phyloP scores from a whole-genome alignment of 208 protist species.

The Crithidia bombi region DNA sequence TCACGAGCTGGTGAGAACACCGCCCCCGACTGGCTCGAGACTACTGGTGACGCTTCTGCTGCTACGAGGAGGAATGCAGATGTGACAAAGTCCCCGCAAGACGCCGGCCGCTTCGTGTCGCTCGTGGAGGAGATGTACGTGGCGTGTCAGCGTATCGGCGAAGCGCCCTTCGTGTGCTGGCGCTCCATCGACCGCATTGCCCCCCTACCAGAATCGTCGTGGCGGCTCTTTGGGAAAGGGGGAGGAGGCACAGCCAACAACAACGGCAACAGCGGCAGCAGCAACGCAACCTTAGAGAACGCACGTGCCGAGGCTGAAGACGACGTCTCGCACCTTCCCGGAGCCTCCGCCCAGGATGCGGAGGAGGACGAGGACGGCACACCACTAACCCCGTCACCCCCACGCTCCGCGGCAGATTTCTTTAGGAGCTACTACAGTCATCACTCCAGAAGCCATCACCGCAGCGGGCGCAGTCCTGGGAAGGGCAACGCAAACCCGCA shows the following conservation, averaged over 20 bases:
- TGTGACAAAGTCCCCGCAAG: neutral
- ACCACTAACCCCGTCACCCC: too few species aligned
- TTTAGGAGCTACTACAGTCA: neutral
- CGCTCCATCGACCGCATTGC: slow-evolving; percentile 32
- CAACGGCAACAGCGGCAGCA: neutral
- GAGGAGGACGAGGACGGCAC: too few species aligned
- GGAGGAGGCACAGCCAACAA: neutral
- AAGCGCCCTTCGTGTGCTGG: slow-evolving; percentile 30
- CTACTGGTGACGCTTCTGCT: neutral
- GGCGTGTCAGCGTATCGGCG: slow-evolving; percentile 23
- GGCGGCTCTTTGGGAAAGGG: neutral
- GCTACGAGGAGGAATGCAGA: too few species aligned
- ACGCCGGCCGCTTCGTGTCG: slow-evolving; percentile 24
- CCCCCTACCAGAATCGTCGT: neutral
- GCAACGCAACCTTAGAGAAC: neutral
- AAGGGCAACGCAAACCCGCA: neutral
- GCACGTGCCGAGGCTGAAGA: slow-evolving; percentile 26
- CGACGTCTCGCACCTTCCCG: slow-evolving; percentile 13
- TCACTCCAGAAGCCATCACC: neutral
- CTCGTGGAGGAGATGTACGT: slow-evolving; percentile 34
- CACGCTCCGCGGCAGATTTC: neutral
- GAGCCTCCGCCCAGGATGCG: neutral
- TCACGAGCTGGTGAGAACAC: too few species aligned
- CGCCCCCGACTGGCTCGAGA: too few species aligned
- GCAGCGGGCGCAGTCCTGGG: neutral